Conservation (phyloP, 768 basidiomycete species). For the Hydnum rufescens region DNA sequence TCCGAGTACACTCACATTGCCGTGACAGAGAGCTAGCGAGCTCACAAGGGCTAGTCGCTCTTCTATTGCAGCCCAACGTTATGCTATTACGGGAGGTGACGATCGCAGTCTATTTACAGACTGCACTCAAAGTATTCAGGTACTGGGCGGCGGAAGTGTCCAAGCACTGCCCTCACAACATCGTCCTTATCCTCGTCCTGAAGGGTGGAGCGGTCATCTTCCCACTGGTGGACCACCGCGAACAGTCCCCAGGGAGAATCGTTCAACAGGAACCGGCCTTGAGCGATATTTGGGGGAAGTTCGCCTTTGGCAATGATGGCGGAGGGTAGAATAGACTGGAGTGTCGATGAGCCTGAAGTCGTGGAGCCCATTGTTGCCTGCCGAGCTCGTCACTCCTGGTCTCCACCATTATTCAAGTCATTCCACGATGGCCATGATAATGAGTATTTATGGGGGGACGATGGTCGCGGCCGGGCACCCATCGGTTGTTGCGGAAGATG, state of each 20-base stretch:
- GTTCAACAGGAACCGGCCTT: background rate
- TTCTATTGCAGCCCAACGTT: slow-evolving; percentile 44
- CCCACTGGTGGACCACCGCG: slow-evolving; percentile 16
- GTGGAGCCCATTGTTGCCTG: slow-evolving; percentile 44
- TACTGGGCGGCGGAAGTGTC: slow-evolving; percentile 63
- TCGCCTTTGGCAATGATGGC: background rate
- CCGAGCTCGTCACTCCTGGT: slow-evolving; percentile 20
- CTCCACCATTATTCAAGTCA: too few species aligned
- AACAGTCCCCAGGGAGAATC: slow-evolving; percentile 1
- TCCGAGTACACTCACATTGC: too few species aligned
- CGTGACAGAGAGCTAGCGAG: slow-evolving; percentile 48
- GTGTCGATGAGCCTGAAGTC: background rate
- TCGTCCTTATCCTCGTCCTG: slow-evolving; percentile 33
- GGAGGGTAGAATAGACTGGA: background rate
- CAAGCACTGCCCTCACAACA: slow-evolving; percentile 24
- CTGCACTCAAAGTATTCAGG: slow-evolving; percentile 73
- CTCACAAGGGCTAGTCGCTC: slow-evolving; percentile 50
- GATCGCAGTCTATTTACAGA: slow-evolving; percentile 63
- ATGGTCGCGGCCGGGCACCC: too few species aligned
- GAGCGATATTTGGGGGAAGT: background rate
- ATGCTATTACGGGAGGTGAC: slow-evolving; percentile 36
- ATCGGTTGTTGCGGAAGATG: too few species aligned
- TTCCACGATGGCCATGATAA: too few species aligned
- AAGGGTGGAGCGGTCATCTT: too few species aligned
- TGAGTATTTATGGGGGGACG: too few species aligned